Conservation (phyloP, 257 asterid species). For the Echium plantagineum region DNA sequence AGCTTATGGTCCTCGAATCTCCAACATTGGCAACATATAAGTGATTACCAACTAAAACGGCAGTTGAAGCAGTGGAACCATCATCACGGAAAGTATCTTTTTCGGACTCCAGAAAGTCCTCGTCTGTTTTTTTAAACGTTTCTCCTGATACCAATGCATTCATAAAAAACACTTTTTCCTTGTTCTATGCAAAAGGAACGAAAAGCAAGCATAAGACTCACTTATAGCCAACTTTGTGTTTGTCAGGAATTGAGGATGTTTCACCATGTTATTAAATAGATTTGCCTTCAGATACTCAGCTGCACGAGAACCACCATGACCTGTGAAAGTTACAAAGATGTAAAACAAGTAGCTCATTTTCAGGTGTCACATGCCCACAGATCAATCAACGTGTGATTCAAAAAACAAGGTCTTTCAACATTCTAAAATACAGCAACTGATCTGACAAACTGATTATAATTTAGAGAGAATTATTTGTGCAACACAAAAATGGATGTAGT, state of each 20-base stretch:
- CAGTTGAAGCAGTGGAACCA: slow-evolving; percentile 75
- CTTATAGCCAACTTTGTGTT: slow-evolving; percentile 63
- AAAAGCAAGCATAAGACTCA: slow-evolving; percentile 28
- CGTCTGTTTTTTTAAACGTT: slow-evolving; percentile 65
- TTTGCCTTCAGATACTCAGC: slow-evolving; percentile 70
- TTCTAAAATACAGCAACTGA: too few species aligned
- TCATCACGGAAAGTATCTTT: slow-evolving; percentile 72
- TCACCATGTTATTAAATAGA: slow-evolving; percentile 64
- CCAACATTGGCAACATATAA: slow-evolving; percentile 89
- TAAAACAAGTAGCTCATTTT: slow-evolving; percentile 6
- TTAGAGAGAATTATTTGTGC: too few species aligned
- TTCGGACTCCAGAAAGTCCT: slow-evolving; percentile 63
- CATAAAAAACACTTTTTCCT: not conserved
- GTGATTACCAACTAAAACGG: slow-evolving; percentile 62
- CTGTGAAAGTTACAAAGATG: slow-evolving; percentile 29
- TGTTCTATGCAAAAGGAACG: slow-evolving; percentile 1
- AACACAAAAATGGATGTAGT: too few species aligned
- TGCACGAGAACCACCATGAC: slow-evolving; percentile 88
- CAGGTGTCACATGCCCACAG: not conserved
- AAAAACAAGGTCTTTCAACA: too few species aligned
- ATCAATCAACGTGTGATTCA: too few species aligned
- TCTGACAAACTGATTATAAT: too few species aligned
- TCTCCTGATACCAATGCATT: slow-evolving; percentile 33
- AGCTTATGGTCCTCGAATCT: slow-evolving; percentile 72
- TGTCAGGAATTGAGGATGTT: slow-evolving; percentile 48